phyloP scores from a whole-genome alignment of 2,329 filamentous ascomycete species.

The Epichloe baconii region DNA sequence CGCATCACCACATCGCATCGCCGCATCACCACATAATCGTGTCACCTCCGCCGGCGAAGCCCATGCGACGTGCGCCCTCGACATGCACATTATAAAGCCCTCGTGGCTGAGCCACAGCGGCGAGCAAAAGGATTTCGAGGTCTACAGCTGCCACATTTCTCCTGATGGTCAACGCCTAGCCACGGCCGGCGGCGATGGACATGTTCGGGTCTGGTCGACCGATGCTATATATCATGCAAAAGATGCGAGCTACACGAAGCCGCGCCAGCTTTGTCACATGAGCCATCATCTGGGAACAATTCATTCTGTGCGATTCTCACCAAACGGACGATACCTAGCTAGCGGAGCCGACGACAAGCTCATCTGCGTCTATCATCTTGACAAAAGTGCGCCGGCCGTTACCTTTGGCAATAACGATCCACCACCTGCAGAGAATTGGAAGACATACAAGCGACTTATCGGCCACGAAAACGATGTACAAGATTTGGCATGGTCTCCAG shows the following conservation, averaged over 20 bases:
- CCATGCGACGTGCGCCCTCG: slow-evolving; percentile 10
- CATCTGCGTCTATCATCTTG: slow-evolving; percentile 90
- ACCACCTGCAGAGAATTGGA: slow-evolving; percentile 94
- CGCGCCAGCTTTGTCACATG: slow-evolving; percentile 92
- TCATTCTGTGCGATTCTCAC: slow-evolving; percentile 91
- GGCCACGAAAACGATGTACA: slow-evolving; percentile 98
- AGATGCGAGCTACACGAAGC: slow-evolving; percentile 57
- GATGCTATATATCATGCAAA: slow-evolving; percentile 79
- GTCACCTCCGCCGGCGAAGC: not conserved
- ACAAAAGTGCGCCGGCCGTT: slow-evolving; percentile 65
- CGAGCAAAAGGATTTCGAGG: slow-evolving; percentile 96
- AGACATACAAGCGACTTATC: slow-evolving; percentile 82
- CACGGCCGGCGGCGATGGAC: slow-evolving; percentile 91
- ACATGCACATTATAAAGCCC: slow-evolving; percentile 84
- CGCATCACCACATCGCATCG: not conserved
- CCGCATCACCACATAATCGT: not conserved
- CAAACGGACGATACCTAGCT: slow-evolving; percentile 87
- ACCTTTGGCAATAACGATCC: slow-evolving; percentile 85
- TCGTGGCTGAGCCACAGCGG: slow-evolving; percentile 93
- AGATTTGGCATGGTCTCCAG: slow-evolving; percentile 91
- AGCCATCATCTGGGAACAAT: slow-evolving; percentile 97
- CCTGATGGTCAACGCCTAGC: slow-evolving; percentile 85
- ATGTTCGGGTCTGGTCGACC: slow-evolving; percentile 95
- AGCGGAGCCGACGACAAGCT: slow-evolving; percentile 98
- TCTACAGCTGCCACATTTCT: slow-evolving; percentile 96